A percentile compares a stretch with the other conserved stretches of the same genome.
Evolutionary conservation across 1,284 basidiomycete genomes (phyloP).

Genomic region (Puccinia sorghi): DNA sequence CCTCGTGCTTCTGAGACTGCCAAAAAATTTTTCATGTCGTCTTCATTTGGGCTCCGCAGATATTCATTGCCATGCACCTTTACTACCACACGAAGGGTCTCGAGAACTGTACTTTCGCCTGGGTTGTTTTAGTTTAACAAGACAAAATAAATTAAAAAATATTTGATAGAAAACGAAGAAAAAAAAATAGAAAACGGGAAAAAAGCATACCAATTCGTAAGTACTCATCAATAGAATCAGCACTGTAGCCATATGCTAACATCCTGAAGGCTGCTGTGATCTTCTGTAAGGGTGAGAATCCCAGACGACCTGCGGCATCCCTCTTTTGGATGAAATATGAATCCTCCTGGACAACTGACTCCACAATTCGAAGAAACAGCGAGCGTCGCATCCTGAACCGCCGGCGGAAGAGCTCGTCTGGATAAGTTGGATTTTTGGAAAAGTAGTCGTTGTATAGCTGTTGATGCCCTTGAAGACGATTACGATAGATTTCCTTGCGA

Average conservation of each 20-base stretch:
- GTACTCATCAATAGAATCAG: slow-evolving; percentile 21
- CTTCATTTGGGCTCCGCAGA: background rate
- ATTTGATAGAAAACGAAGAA: too few species aligned
- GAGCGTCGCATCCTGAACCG: slow-evolving; percentile 1
- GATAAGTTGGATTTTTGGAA: background rate
- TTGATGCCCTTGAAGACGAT: background rate
- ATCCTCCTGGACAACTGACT: slow-evolving; percentile 1
- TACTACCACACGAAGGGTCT: background rate
- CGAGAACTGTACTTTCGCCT: background rate
- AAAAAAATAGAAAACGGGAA: too few species aligned
- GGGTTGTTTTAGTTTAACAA: too few species aligned
- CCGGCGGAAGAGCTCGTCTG: background rate
- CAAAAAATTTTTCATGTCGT: background rate
- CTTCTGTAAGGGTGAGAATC: too few species aligned
- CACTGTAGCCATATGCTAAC: slow-evolving; percentile 9
- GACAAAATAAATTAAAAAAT: too few species aligned
- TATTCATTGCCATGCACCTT: background rate
- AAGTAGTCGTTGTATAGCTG: background rate
- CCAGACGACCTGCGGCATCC: background rate
- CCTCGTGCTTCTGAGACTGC: background rate
- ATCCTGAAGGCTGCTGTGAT: background rate
- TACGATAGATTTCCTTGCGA: too few species aligned
- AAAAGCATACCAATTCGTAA: background rate
- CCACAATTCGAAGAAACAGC: background rate
- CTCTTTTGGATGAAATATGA: background rate